Evolutionary conservation across 2,329 filamentous ascomycete genomes (phyloP).

Genomic region (Drechslerella coelobrocha): DNA sequence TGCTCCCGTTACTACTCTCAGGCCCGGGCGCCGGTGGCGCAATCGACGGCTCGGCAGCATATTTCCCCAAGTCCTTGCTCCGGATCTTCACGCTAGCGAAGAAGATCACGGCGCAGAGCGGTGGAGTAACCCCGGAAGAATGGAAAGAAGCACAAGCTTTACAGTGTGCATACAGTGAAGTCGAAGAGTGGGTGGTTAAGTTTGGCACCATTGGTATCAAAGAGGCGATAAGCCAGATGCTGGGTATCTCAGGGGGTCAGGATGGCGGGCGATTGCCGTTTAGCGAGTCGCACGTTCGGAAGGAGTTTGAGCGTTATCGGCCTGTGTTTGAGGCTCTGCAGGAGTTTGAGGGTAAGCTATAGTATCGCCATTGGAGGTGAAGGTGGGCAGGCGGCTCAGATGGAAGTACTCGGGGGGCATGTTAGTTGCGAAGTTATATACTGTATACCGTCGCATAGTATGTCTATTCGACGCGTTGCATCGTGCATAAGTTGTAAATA

Average conservation of each 20-base stretch:
- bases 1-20: conserved; percentile 68
- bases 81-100: conserved; percentile 64
- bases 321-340: conserved; percentile 26
- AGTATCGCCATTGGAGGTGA: background rate
- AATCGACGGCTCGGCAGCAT: conserved; percentile 71
- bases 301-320: conserved; percentile 26
- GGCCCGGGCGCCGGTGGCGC: conserved; percentile 66
- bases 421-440: too few species aligned
- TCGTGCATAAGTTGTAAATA: too few species aligned
- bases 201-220: conserved; percentile 71
- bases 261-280: conserved; percentile 66
- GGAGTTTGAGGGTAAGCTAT: conserved; percentile 25
- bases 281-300: conserved; percentile 14
- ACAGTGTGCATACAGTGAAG: conserved; percentile 68
- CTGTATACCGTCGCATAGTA: too few species aligned
- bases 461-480: too few species aligned
- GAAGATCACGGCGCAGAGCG: conserved; percentile 58
- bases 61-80: conserved; percentile 70
- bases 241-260: conserved; percentile 62
- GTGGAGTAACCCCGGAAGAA: conserved; percentile 54
- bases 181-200: conserved; percentile 68
- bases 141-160: conserved; percentile 64
- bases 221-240: conserved; percentile 67
- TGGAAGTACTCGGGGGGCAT: too few species aligned
- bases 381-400: background rate